phyloP scores from a whole-genome alignment of 768 basidiomycete species.

The Neoboletus magnificus region DNA sequence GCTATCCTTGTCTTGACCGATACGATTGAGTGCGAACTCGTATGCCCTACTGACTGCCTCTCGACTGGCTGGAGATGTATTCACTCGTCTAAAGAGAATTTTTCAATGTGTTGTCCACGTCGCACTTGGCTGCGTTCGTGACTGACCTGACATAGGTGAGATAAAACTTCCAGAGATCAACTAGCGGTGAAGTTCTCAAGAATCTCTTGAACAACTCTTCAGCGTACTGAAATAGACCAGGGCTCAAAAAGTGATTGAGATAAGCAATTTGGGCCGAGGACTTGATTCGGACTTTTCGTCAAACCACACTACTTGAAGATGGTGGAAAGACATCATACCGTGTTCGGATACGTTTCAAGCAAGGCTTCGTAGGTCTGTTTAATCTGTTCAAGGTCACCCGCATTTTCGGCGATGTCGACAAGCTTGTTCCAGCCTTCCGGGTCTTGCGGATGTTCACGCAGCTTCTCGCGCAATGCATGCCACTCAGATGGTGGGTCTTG shows the following conservation, averaged over 20 bases:
- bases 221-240: slow-evolving; percentile 66
- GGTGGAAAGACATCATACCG: slow-evolving; percentile 55
- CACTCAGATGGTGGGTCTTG: slow-evolving; percentile 57
- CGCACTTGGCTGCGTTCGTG: slow-evolving; percentile 6
- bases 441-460: slow-evolving; percentile 68
- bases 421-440: slow-evolving; percentile 77
- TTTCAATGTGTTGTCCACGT: slow-evolving; percentile 9
- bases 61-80: slow-evolving; percentile 62
- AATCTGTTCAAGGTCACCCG: slow-evolving; percentile 75
- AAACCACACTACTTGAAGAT: slow-evolving; percentile 24
- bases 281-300: slow-evolving; percentile 39
- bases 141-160: slow-evolving; percentile 87
- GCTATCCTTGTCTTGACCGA: slow-evolving; percentile 90
- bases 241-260: slow-evolving; percentile 70
- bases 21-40: slow-evolving; percentile 86
- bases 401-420: slow-evolving; percentile 71
- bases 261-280: slow-evolving; percentile 83
- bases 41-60: slow-evolving; percentile 84
- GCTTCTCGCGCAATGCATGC: slow-evolving; percentile 57
- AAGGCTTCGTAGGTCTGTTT: slow-evolving; percentile 80
- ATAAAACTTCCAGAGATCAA: slow-evolving; percentile 92
- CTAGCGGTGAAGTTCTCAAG: slow-evolving; percentile 78
- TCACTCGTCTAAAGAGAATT: slow-evolving; percentile 53
- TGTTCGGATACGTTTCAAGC: slow-evolving; percentile 85
- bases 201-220: slow-evolving; percentile 90